Base-by-base conservation (phyloP, 345 rosid species). In the Citrus mangshanensis region DNA sequence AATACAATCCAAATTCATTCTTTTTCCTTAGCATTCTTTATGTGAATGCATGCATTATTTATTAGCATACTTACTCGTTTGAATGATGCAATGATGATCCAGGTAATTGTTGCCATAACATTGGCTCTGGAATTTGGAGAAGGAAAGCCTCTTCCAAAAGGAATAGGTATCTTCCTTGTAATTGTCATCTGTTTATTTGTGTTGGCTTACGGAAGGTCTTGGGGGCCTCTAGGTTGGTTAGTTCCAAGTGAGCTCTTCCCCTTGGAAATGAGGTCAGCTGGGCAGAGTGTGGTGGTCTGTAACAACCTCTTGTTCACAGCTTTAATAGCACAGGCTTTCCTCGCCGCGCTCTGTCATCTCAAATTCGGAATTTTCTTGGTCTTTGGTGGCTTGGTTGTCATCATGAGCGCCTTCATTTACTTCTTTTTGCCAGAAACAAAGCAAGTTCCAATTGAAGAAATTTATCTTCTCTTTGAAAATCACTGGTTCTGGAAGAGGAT, bases 201-300 rank as follows among this genome's bases (percentile, higher is more conserved):
- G 21, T 75, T 93, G 59, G 95, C 98, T 1, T 93, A 92, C 13
- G 98, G 98, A 8, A 88, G 98, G 79, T 95, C 98, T 0, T 95
- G 98, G 98, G 98, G 98, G 4, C 98, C 98, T 24, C 86, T 95
- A n/a, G 98, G 98, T 8, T 95, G 98, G 98, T 82, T 95, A 27
- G 98, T 93, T 37, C 98, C 98, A 4, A 93, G 98, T 58, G 98
- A 95, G 87, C 62, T 95, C 27, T 95, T 95, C 70, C 98, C 97
- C 0, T 68, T 93, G 82, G 98, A 95, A 86, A 95, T 97, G 1
- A 84, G 98, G 67, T 95, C 98, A 30, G 98, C 98, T 1, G 98
- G 98, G 19, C 98, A 92, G 84, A 95, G 97, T 65, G 69, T 93
- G 60, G 98, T 95, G 74, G 98, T 92, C 40, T 89, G 92, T 22